phyloP scores from a whole-genome alignment of 441 rosid genomes.

The Pelargonium exstipulatum region DNA sequence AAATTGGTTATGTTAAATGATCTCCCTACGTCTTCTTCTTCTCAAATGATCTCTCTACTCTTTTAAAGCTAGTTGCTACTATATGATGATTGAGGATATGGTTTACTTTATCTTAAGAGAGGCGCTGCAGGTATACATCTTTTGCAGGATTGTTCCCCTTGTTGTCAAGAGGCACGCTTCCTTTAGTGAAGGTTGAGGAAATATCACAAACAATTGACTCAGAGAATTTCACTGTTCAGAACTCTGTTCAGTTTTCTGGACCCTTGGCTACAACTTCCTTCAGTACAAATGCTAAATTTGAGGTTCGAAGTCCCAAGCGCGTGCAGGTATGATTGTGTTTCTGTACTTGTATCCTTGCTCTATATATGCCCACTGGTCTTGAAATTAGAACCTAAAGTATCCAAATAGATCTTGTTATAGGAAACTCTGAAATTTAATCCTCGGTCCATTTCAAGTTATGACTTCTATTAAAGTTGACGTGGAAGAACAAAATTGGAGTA shows the following conservation, averaged over 20 bases:
- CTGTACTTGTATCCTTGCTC: neutral
- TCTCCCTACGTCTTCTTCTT: neutral
- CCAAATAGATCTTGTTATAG: too few relatives aligned
- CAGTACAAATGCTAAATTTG: conserved; percentile 83
- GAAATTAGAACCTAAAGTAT: too few relatives aligned
- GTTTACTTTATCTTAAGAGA: neutral
- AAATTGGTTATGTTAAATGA: too few relatives aligned
- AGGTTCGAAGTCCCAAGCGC: conserved; percentile 82
- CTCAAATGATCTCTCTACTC: neutral
- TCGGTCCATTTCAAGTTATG: too few relatives aligned
- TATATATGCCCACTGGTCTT: neutral
- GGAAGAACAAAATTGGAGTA: too few relatives aligned
- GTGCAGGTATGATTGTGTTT: conserved; percentile 54
- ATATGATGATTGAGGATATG: too few relatives aligned
- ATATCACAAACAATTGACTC: conserved; percentile 93
- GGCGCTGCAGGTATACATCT: conserved; percentile 67
- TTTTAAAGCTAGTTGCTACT: too few relatives aligned
- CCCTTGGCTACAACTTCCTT: conserved; percentile 74
- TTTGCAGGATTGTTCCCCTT: conserved; percentile 73
- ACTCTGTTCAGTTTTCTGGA: conserved; percentile 67
- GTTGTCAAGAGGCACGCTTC: conserved; percentile 59
- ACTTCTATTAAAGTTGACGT: too few relatives aligned
- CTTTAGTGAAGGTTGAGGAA: conserved; percentile 74
- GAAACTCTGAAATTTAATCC: too few relatives aligned
- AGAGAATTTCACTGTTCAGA: conserved; percentile 65